phyloP scores from a whole-genome alignment of 2,329 filamentous ascomycete genomes.

The Pseudogymnoascus sp. region DNA sequence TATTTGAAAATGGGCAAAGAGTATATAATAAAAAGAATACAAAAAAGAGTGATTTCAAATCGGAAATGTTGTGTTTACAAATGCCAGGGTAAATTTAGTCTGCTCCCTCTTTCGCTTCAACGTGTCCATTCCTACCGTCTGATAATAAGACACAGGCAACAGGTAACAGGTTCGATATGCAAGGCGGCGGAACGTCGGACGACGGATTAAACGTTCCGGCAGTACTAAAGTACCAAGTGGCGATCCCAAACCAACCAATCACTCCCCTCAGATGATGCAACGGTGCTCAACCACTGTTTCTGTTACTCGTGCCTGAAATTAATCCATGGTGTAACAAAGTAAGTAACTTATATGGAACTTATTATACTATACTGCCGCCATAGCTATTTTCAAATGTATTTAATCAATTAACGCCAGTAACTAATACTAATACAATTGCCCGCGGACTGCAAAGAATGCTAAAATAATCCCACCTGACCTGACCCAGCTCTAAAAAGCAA shows the following conservation, averaged over 20 bases:
- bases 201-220: neutral
- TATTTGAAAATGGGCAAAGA: neutral
- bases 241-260: neutral
- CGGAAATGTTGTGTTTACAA: slow-evolving; percentile 10
- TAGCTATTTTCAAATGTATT: neutral
- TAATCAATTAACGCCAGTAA: neutral
- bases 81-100: neutral
- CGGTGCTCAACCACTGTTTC: neutral
- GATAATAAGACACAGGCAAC: neutral
- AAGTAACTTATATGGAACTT: neutral
- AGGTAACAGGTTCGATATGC: too few species aligned
- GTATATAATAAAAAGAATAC: slow-evolving; percentile 2
- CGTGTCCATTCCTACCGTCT: slow-evolving; percentile 6
- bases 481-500: slow-evolving; percentile 1
- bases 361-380: slow-evolving; percentile 1
- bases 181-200: neutral
- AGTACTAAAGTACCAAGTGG: neutral
- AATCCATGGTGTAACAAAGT: neutral
- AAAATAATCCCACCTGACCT: neutral
- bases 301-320: neutral
- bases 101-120: slow-evolving; percentile 6
- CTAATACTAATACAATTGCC: slow-evolving; percentile 3
- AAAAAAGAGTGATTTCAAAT: slow-evolving; percentile 9
- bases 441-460: neutral
- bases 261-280: neutral